Percentiles rank a stretch among this genome's conserved stretches.
These are phyloP conservation scores for Trebouxia sp. DNA, from an alignment of 139 green algal species.

Conservation along the genomic window DNA sequence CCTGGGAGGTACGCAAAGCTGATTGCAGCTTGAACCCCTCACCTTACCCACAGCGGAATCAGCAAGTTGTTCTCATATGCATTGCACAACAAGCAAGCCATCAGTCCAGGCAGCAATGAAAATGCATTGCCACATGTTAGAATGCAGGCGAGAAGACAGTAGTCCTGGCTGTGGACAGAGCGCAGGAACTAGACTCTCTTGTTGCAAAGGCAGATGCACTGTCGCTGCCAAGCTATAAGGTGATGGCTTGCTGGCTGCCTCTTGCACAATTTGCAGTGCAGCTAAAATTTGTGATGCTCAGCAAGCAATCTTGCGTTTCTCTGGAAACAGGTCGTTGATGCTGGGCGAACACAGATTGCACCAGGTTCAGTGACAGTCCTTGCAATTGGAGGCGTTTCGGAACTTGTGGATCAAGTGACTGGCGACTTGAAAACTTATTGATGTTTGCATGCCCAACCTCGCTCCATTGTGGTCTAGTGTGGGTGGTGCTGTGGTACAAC, in stretches of 20 bases:
- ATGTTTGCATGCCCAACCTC: too few species aligned
- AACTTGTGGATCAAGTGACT: constrained; percentile 30
- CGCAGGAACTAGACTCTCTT: not conserved
- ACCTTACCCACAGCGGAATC: too few species aligned
- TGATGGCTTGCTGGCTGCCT: not conserved
- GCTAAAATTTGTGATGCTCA: not conserved
- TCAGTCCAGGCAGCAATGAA: too few species aligned
- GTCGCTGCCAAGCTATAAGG: constrained; percentile 12
- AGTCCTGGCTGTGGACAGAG: constrained; percentile 13
- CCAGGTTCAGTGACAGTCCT: constrained; percentile 34
- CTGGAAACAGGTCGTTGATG: constrained; percentile 28
- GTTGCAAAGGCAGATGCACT: not conserved
- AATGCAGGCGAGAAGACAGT: constrained; percentile 37
- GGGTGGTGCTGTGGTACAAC: too few species aligned
- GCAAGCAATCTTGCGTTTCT: not conserved
- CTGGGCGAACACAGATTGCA: constrained; percentile 30
- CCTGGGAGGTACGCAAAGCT: constrained; percentile 30
- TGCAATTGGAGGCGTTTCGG: constrained; percentile 28
- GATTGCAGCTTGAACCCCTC: too few species aligned
- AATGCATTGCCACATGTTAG: not conserved
- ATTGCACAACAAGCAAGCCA: too few species aligned
- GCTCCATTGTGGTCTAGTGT: too few species aligned
- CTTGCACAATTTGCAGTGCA: too few species aligned
- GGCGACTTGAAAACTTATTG: constrained; percentile 13
- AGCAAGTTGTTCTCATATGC: too few species aligned